Evolutionary conservation across 345 rosid species (phyloP).

Genomic region (Hypericum androsaemum): DNA sequence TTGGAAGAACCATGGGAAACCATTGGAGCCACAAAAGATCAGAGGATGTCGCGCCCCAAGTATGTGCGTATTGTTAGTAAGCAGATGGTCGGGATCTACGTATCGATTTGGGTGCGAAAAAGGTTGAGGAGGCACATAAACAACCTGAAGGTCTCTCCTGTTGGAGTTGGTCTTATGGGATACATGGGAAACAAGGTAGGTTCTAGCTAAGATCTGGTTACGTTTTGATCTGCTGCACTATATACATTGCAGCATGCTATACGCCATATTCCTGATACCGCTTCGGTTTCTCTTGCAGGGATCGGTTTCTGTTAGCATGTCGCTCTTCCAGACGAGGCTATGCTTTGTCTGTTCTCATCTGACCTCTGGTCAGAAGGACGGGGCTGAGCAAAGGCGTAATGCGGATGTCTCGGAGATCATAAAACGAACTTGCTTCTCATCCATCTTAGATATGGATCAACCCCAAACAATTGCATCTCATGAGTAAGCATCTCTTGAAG

Average conservation of each 20-base stretch:
- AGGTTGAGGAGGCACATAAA: conserved; percentile 78
- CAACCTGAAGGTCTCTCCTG: conserved; percentile 85
- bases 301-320: conserved; percentile 92
- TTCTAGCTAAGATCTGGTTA: background rate
- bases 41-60: conserved; percentile 24
- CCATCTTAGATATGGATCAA: conserved; percentile 23
- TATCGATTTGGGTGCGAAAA: conserved; percentile 86
- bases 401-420: conserved; percentile 80
- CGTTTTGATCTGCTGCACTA: conserved; percentile 6
- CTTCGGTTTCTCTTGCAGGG: conserved; percentile 54
- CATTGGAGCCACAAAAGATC: conserved; percentile 12
- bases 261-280: conserved; percentile 12
- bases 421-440: conserved; percentile 66
- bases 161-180: conserved; percentile 98
- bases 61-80: conserved; percentile 89
- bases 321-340: conserved; percentile 76
- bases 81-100: conserved; percentile 96
- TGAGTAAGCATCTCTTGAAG: background rate
- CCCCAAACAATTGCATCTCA: conserved; percentile 2
- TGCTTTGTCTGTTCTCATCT: conserved; percentile 98
- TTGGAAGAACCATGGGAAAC: conserved; percentile 25
- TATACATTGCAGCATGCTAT: background rate
- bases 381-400: conserved; percentile 86
- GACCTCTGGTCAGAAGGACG: conserved; percentile 91
- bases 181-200: conserved; percentile 98